These are phyloP conservation scores for Trichoderma endophyticum DNA, from an alignment of 2,329 filamentous ascomycete species.

Conservation along the genomic window DNA sequence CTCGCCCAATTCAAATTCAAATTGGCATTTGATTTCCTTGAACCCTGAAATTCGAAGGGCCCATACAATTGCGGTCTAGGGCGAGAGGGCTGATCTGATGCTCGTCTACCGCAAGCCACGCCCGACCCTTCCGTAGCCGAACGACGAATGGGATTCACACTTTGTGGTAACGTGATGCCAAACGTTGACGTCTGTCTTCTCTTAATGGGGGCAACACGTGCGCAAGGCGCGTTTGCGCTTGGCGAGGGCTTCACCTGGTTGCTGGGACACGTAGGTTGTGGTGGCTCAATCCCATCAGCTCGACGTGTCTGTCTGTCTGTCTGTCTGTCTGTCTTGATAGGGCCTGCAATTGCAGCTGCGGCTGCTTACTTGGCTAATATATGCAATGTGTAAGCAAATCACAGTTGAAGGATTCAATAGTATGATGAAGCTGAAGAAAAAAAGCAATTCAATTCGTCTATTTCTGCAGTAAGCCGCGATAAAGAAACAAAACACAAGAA, in stretches of 20 bases:
- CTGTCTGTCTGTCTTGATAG: not conserved
- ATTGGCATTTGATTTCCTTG: not conserved
- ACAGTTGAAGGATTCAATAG: not conserved
- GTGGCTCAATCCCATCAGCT: constrained; percentile 1
- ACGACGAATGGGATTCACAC: not conserved
- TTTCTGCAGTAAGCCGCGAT: not conserved
- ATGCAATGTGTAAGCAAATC: not conserved
- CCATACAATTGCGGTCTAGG: not conserved
- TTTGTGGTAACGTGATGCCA: constrained; percentile 13
- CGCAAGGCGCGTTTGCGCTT: not conserved
- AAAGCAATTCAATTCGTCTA: not conserved
- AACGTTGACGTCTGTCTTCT: not conserved
- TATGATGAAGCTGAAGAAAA: not conserved
- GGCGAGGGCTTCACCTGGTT: not conserved
- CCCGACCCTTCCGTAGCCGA: constrained; percentile 8
- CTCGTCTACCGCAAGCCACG: constrained; percentile 11
- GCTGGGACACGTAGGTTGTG: not conserved
- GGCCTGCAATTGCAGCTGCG: not conserved
- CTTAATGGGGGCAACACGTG: not conserved
- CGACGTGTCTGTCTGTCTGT: not conserved
- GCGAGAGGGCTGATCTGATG: not conserved
- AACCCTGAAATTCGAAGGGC: not conserved
- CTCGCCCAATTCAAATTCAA: not conserved
- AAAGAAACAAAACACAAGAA: not conserved
- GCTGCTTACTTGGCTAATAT: not conserved